Conservation (phyloP, 1,139 yeast genomes). For the Lodderomyces parapsilosis region DNA sequence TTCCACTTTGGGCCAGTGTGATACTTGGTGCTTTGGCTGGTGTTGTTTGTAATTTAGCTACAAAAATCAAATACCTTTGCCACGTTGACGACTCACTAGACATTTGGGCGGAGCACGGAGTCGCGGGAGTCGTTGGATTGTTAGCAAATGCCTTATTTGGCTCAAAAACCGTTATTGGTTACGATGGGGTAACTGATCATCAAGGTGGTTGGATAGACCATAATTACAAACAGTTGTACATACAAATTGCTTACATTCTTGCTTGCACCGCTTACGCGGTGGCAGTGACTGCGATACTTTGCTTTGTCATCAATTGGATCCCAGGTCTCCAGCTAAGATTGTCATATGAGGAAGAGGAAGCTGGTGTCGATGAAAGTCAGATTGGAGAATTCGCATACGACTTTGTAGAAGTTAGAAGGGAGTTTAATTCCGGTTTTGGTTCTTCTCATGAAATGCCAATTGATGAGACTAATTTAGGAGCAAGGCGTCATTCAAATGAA, state of each 20-base stretch:
- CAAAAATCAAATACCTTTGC: conserved; percentile 78
- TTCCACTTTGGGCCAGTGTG: conserved; percentile 90
- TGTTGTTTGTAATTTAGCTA: conserved; percentile 82
- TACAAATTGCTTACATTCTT: conserved; percentile 77
- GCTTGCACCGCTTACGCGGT: conserved; percentile 78
- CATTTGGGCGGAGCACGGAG: conserved; percentile 96
- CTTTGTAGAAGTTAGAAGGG: conserved; percentile 94
- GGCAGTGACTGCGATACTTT: conserved; percentile 74
- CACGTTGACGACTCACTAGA: conserved; percentile 91
- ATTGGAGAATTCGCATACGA: conserved; percentile 98
- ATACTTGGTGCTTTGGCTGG: conserved; percentile 82
- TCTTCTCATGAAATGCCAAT: neutral
- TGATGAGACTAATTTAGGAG: neutral
- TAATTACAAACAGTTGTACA: conserved; percentile 88
- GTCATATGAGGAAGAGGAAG: conserved; percentile 79
- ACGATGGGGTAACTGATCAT: conserved; percentile 80
- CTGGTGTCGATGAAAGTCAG: conserved; percentile 94
- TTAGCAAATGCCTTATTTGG: conserved; percentile 87
- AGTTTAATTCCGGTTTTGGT: conserved; percentile 42
- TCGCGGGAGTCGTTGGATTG: conserved; percentile 90
- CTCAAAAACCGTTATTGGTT: conserved; percentile 82
- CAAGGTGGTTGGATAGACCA: conserved; percentile 91
- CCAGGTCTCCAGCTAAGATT: conserved; percentile 85
- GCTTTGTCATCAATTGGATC: conserved; percentile 69
- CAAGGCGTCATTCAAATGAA: neutral